Percentiles rank a stretch among this genome's conserved stretches.
Conservation (phyloP, 257 asterid genomes). For the Lycium ferocissimum region DNA sequence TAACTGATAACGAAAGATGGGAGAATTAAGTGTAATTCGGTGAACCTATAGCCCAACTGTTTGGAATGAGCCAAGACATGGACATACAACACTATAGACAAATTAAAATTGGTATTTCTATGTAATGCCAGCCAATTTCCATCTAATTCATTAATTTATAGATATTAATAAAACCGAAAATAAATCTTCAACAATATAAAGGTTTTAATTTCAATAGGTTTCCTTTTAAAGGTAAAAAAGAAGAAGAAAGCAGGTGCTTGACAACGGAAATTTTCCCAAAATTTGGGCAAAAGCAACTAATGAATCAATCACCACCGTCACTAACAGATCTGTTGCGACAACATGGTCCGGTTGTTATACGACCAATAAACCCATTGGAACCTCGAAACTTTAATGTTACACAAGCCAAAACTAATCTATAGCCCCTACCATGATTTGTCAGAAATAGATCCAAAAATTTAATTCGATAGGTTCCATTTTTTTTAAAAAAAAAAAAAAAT, state of each 20-base stretch:
- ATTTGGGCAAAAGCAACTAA: not conserved
- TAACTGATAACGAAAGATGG: not conserved
- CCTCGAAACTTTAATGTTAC: not conserved
- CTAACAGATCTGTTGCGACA: not conserved
- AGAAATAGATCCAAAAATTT: too few species aligned
- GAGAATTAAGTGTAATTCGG: not conserved
- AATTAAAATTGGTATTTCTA: not conserved
- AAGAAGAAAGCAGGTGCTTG: not conserved
- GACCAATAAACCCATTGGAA: slow-evolving; percentile 1
- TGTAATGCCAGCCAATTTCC: not conserved
- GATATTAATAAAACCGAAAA: not conserved
- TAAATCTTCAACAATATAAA: not conserved
- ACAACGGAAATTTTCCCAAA: slow-evolving; percentile 1
- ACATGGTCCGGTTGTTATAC: slow-evolving; percentile 26
- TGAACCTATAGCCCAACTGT: not conserved
- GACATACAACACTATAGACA: not conserved
- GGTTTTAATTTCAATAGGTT: not conserved
- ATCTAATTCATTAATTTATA: not conserved
- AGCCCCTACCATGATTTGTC: too few species aligned
- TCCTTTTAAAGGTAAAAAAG: not conserved
- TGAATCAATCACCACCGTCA: slow-evolving; percentile 15
- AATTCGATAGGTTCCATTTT: too few species aligned
- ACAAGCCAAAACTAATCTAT: not conserved
- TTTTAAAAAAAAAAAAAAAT: too few species aligned
- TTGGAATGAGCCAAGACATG: slow-evolving; percentile 21